Base-by-base conservation (phyloP, 371 early-diverging fungal species). In the Fennellomyces sp. region DNA sequence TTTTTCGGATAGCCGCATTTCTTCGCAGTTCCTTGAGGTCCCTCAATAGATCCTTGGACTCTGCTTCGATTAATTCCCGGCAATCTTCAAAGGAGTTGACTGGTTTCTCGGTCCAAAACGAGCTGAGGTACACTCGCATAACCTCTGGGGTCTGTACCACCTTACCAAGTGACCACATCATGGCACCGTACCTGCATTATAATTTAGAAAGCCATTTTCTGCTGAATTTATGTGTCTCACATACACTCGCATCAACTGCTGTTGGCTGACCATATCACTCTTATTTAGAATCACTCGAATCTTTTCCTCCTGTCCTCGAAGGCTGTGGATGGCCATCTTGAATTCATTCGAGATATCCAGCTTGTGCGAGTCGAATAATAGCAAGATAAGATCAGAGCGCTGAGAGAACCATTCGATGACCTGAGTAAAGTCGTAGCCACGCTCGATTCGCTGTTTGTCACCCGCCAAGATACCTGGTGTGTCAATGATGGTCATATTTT, bases 101-200 rank as follows among this genome's bases (percentile, higher is more conserved):
- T 7, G 92, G 88, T 56, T 88, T 83, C 56, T 85, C 83, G 6
- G 85, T 80, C 92, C 95, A 92, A 68, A 94, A 92, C 13, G 89
- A 88, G 1, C 90, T 88, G 49, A 94, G 63, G 59, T 87, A 95
- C 26, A 95, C 95, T 19, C 94, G 84, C 80, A 87, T 82, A 17
- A 95, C 95, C 68, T 95, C 95, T 17, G 95, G 95, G 2, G 93
- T 91, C 35, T 90, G 83, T 8, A 95, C 80, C 0, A 95, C 93
- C 64, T 91, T 92, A 59, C 95, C 95, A 17, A 95, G 80, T 15
- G 94, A 92, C 94, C 94, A 94, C 95, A 95, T 95, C 75, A 95
- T 75, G 8, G 95, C 95, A 41, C 95, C 95, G 60, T 92, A 91
- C 1, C 88, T 88, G 54, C 21, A 49, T 17, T 8, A 26, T 35